A percentile compares a stretch with the other conserved stretches of the same genome.
These are phyloP conservation scores for Parasitella parasitica DNA, from an alignment of 371 early-diverging fungal genomes.

Conservation along the genomic window DNA sequence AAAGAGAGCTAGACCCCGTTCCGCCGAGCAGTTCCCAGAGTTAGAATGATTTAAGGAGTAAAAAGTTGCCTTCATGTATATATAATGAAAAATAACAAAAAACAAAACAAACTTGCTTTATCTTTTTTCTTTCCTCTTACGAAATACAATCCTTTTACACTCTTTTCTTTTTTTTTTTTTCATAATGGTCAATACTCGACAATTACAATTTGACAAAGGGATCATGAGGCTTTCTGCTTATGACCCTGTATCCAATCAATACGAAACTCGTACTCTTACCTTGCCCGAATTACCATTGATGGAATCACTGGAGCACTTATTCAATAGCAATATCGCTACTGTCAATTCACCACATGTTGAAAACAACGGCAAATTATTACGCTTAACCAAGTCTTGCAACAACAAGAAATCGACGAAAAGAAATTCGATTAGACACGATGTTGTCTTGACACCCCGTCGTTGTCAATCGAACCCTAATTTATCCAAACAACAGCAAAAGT, in stretches of 20 bases:
- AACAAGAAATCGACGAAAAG: neutral
- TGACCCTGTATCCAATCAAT: conserved; percentile 28
- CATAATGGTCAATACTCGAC: neutral
- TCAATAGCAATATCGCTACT: conserved; percentile 1
- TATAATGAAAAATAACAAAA: neutral
- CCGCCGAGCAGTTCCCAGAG: conserved; percentile 1
- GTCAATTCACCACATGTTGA: neutral
- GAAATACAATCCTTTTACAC: neutral
- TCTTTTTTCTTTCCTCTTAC: neutral
- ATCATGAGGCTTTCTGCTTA: conserved; percentile 32
- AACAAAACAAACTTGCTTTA: neutral
- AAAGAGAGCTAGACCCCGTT: neutral
- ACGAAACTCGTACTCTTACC: conserved; percentile 23
- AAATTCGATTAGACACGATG: neutral
- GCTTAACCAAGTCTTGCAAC: conserved; percentile 9
- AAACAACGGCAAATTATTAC: neutral
- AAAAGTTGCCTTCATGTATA: neutral
- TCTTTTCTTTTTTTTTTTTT: neutral
- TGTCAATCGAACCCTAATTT: conserved; percentile 8
- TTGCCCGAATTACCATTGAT: conserved; percentile 27
- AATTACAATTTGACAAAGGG: conserved; percentile 29
- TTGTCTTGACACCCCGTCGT: conserved; percentile 2
- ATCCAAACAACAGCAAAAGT: neutral
- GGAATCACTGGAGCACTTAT: conserved; percentile 33
- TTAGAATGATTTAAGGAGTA: neutral